Base-by-base conservation (phyloP, 495 filamentous ascomycete genomes). In the Neurospora sublineolata region DNA sequence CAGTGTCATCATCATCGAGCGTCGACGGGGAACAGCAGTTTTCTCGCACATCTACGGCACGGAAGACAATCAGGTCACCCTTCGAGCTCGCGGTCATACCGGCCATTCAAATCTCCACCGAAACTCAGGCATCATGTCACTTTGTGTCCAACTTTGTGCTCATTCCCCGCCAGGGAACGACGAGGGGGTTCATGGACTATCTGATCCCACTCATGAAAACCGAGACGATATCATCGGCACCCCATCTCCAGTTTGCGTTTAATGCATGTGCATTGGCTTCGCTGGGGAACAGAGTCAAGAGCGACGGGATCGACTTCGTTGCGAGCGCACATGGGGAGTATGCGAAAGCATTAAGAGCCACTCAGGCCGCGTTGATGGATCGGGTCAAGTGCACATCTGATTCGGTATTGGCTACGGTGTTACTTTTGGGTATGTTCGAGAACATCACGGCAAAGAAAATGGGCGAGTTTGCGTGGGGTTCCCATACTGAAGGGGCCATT, bases 181-280 rank as follows among this genome's bases (percentile, higher is more conserved):
- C 80, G 9, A 72, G 84, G 38, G 87, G 87, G 0, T 87, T 83
- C 73, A 81, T 88, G 79, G 87, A 90, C 38, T 87, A 86, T 64
- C 74, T 91, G 2, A 78, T 89, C 0, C 84, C 84, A 14, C 78
- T 88, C 14, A 82, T 89, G 68, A 82, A 85, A 39, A 76, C 82
- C 11, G 79, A 86, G 18, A 86, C 60, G 74, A 33, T 33, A 7
- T 64, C 52, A 18, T 64, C 52, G 27, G 52, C 52, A 64, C 52
- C 52, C 23, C 52, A 64, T 64, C 52, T 64, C 14, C 52, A 64
- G 52, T 36, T 86, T 36, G 86, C 87, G 23, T 89, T 89, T 58
- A 83, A 88, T 46, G 89, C 90, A 1, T 87, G 90, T 70, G 83
- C 89, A 23, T 81, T 89, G 72, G 87, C 87, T 20, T 85, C 85